Percentiles rank a stretch among this genome's conserved stretches.
Evolutionary conservation across 2,329 filamentous ascomycete species (phyloP).

Genomic region (Sporothrix variecibatus): DNA sequence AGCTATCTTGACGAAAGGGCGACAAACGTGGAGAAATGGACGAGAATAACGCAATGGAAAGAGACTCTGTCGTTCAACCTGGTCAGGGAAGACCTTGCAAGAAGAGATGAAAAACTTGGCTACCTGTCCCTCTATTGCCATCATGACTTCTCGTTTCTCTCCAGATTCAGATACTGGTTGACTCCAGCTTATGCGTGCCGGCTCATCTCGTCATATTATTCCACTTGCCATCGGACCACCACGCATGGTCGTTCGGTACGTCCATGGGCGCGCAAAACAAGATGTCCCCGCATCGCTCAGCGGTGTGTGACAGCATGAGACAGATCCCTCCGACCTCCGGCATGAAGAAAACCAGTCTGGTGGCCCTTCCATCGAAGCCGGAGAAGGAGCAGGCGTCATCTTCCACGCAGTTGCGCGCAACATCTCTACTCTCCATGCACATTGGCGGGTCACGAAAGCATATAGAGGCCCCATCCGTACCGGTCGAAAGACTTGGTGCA

Average conservation of each 20-base stretch:
- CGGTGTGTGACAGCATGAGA: constrained; percentile 19
- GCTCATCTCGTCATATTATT: neutral
- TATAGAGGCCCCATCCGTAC: neutral
- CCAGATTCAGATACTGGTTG: neutral
- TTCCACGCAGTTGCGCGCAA: neutral
- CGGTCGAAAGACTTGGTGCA: constrained; percentile 10
- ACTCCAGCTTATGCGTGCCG: neutral
- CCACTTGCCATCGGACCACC: neutral
- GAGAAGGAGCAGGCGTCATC: neutral
- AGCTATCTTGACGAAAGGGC: neutral
- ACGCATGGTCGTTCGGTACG: neutral
- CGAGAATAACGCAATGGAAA: neutral
- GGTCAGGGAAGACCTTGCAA: neutral
- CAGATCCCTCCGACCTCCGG: neutral
- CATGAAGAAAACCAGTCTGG: constrained; percentile 19
- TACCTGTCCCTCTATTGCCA: neutral
- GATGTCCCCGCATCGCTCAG: constrained; percentile 23
- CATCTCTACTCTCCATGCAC: neutral
- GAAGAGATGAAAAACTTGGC: neutral
- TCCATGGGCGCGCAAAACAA: constrained; percentile 5
- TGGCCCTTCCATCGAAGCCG: neutral
- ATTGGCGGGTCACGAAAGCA: neutral
- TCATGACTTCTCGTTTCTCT: neutral
- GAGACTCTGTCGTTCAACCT: neutral
- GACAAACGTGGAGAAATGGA: neutral